Evolutionary conservation across 1,284 basidiomycete genomes (phyloP).

Genomic region (Leccinum insigne): DNA sequence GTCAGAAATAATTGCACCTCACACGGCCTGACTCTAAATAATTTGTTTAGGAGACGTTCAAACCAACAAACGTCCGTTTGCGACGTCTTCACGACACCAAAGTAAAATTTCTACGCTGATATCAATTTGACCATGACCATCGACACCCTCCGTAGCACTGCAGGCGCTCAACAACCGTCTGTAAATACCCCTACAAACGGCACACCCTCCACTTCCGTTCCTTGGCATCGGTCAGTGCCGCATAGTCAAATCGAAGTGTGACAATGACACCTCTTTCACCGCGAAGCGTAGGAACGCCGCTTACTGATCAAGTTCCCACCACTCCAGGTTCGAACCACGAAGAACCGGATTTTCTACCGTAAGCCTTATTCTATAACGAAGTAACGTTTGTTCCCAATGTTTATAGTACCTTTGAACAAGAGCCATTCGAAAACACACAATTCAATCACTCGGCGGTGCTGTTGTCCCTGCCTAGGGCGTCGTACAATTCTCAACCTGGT

Average conservation of each 20-base stretch:
- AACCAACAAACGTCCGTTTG: slow-evolving; percentile 2
- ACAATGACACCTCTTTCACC: slow-evolving; percentile 6
- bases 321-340: not conserved
- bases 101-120: slow-evolving; percentile 5
- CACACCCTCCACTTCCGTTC: slow-evolving; percentile 1
- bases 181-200: not conserved
- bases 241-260: not conserved
- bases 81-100: slow-evolving; percentile 11
- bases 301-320: not conserved
- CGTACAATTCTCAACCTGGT: slow-evolving; percentile 14
- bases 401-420: slow-evolving; percentile 23
- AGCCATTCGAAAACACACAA: slow-evolving; percentile 4
- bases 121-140: not conserved
- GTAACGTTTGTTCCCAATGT: not conserved
- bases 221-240: slow-evolving; percentile 15
- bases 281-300: slow-evolving; percentile 5
- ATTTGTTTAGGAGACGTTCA: slow-evolving; percentile 14
- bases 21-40: not conserved
- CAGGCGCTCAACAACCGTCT: not conserved
- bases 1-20: slow-evolving; percentile 12
- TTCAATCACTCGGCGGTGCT: not conserved
- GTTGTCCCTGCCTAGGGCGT: slow-evolving; percentile 17
- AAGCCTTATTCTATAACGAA: not conserved
- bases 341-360: slow-evolving; percentile 26
- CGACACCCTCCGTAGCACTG: slow-evolving; percentile 4